Evolutionary conservation across 192 early-diverging fungal species (phyloP).

Genomic region (Phycomyces blakesleeanus): DNA sequence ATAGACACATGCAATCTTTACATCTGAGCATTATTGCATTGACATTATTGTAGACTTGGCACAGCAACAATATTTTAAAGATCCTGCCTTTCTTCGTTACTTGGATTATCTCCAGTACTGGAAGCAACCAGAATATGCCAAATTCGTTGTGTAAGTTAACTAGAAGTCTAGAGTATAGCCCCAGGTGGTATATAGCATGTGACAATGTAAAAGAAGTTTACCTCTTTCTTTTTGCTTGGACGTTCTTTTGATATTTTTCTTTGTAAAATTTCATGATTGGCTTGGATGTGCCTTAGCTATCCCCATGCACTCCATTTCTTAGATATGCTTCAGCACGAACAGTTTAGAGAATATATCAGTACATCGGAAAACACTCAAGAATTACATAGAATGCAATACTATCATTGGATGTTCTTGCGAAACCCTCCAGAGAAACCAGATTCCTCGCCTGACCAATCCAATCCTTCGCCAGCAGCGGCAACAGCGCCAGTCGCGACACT

Average conservation of each 20-base stretch:
- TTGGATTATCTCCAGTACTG: slow-evolving; percentile 90
- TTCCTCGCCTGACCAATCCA: background rate
- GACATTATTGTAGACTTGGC: slow-evolving; percentile 58
- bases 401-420: slow-evolving; percentile 65
- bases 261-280: background rate
- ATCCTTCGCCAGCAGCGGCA: background rate
- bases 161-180: too few species aligned
- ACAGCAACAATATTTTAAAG: slow-evolving; percentile 81
- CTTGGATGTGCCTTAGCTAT: slow-evolving; percentile 52
- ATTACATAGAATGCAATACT: slow-evolving; percentile 78
- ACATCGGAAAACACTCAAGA: slow-evolving; percentile 66
- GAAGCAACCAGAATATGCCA: slow-evolving; percentile 84
- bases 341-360: slow-evolving; percentile 75
- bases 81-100: slow-evolving; percentile 85
- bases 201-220: too few species aligned
- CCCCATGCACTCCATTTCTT: slow-evolving; percentile 86
- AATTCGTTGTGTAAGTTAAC: slow-evolving; percentile 79
- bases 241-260: background rate
- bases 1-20: background rate
- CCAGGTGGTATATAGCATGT: too few species aligned
- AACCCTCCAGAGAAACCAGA: slow-evolving; percentile 30
- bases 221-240: background rate
- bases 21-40: background rate
- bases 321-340: slow-evolving; percentile 75
- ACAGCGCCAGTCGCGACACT: background rate